Evolutionary conservation across 345 rosid genomes (phyloP).

Genomic region (Boechera stricta): DNA sequence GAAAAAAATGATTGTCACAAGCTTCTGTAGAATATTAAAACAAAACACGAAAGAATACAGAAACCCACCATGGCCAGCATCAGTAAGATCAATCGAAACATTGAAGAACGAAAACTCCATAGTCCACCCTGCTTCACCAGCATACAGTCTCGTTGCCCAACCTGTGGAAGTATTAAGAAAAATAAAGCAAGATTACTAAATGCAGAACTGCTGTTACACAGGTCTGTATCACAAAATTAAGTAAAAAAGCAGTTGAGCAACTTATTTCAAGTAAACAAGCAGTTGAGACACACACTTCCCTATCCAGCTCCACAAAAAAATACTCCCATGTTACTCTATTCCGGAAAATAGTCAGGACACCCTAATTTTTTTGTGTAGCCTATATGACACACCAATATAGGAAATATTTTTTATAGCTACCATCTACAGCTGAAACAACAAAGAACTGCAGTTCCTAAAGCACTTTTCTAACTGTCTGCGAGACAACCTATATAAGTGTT

Average conservation of each 20-base stretch:
- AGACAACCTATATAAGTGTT: background rate
- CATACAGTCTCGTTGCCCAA: conserved; percentile 77
- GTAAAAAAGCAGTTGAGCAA: too few relatives aligned
- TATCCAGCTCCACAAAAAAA: background rate
- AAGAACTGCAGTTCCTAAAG: background rate
- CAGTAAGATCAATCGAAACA: conserved; percentile 71
- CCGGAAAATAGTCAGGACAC: background rate
- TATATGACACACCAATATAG: background rate
- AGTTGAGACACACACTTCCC: background rate
- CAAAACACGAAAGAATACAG: conserved; percentile 11
- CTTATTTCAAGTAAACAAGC: too few relatives aligned
- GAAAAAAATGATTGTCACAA: conserved; percentile 17
- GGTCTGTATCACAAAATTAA: background rate
- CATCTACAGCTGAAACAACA: conserved; percentile 2
- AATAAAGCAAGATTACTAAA: background rate
- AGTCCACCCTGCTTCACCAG: conserved; percentile 65
- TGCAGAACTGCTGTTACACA: background rate
- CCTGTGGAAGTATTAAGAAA: conserved; percentile 52
- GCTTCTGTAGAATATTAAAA: background rate
- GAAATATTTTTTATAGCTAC: background rate
- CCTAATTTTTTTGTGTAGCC: background rate
- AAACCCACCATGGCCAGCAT: conserved; percentile 87
- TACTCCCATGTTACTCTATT: background rate
- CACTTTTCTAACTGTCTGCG: background rate
- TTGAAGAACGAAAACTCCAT: conserved; percentile 73